phyloP scores from a whole-genome alignment of 2,329 filamentous ascomycete genomes.

The Fusarium newnesense region DNA sequence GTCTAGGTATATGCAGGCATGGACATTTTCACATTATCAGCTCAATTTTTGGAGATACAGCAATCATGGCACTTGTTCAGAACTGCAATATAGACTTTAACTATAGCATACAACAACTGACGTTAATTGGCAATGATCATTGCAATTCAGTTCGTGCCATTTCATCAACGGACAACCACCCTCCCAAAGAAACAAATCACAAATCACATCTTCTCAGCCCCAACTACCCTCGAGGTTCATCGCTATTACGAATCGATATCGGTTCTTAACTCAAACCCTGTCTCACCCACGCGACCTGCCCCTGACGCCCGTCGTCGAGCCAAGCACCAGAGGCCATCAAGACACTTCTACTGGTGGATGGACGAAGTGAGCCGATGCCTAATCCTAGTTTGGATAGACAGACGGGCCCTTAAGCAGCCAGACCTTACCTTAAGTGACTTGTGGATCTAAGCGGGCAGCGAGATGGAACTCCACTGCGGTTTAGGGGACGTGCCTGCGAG shows the following conservation, averaged over 20 bases:
- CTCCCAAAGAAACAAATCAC: background rate
- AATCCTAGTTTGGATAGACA: slow-evolving; percentile 30
- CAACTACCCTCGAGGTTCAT: slow-evolving; percentile 1
- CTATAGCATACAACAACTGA: background rate
- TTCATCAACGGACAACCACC: background rate
- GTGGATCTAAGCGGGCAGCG: slow-evolving; percentile 28
- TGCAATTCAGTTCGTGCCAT: background rate
- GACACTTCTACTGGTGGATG: slow-evolving; percentile 39
- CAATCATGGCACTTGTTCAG: background rate
- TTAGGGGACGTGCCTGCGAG: slow-evolving; percentile 25
- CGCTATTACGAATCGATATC: background rate
- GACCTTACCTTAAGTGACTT: slow-evolving; percentile 31
- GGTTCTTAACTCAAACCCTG: slow-evolving; percentile 29
- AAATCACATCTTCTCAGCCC: slow-evolving; percentile 4
- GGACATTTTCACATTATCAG: background rate
- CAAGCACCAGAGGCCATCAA: slow-evolving; percentile 29
- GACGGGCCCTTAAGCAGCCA: background rate
- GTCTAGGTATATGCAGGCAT: background rate
- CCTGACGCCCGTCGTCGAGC: slow-evolving; percentile 37
- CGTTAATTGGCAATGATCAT: background rate
- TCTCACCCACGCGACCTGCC: slow-evolving; percentile 39
- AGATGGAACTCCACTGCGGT: slow-evolving; percentile 35
- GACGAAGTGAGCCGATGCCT: slow-evolving; percentile 16
- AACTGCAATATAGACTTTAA: background rate
- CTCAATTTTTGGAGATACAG: background rate